Base-by-base conservation (phyloP, 2,329 filamentous ascomycete genomes). In the Fusarium zealandicum region DNA sequence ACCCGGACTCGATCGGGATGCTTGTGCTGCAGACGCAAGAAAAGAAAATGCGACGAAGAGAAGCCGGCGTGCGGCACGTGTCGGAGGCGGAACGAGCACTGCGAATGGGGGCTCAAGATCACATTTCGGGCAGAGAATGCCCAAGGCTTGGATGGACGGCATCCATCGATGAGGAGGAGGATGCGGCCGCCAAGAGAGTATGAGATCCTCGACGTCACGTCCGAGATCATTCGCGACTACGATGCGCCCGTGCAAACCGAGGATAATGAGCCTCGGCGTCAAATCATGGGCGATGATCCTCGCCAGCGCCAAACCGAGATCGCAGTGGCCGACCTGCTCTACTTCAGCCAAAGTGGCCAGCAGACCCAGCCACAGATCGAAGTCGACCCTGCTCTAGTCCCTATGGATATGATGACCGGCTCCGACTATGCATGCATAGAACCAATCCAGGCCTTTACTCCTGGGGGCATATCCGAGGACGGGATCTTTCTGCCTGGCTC, bases 401-500 rank as follows among this genome's bases (percentile, higher is more conserved):
- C 61, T 0, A 66, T 68, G 44, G 55, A 65, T 28, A 51, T 62
- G 6, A 45, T 66, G 5, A 46, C 59, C n/a, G 67, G 69, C 1
- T 67, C 68, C 22, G n/a, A n/a, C n/a, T n/a, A n/a, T n/a, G 45
- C 65, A 1, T 64, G 67, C 32, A 58, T 66, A 10, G 66, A 69
- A 3, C 62, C 62, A 6, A 49, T 66, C 17, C 72, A 74, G 18
- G 60, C 64, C 12, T 71, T 71, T 17, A 72, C 70, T 1, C 70
- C 71, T 0, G 72, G 73, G 3, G 69, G 70, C 1, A 63, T 64
- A 20, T 68, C 66, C 4, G 72, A 73, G 6, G 73, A 75, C 41
- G 77, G 78, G 42, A 73, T 80, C 16, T 81, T 81, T 51, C 58
- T 78, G 3, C 78, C 78, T 1, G 78, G 78, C 2, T 79, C 78